Percentiles rank a stretch among this genome's conserved stretches.
phyloP scores from a whole-genome alignment of 2,329 filamentous ascomycete species.

The Sporothrix curviconia region DNA sequence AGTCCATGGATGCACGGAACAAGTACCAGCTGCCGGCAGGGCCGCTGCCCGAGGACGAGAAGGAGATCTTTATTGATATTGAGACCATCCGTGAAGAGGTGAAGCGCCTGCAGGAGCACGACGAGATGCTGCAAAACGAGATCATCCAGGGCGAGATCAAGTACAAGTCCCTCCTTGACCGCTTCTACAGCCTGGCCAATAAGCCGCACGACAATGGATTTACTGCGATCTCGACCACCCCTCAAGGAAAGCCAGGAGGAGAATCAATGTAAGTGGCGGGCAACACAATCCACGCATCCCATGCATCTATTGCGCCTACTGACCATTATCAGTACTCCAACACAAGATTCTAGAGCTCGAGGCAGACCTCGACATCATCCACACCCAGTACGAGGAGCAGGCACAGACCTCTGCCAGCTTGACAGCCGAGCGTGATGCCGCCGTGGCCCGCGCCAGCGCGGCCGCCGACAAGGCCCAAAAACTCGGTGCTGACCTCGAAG shows the following conservation, averaged over 20 bases:
- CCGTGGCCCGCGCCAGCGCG: constrained; percentile 1
- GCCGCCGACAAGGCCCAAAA: constrained; percentile 6
- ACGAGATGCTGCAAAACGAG: constrained; percentile 23
- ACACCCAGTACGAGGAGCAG: constrained; percentile 15
- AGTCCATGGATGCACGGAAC: neutral
- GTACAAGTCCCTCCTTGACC: constrained; percentile 18
- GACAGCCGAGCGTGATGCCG: constrained; percentile 15
- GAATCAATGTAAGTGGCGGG: constrained; percentile 12
- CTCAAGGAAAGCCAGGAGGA: constrained; percentile 13
- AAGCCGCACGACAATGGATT: constrained; percentile 14
- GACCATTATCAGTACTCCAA: constrained; percentile 7
- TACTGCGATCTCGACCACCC: constrained; percentile 10
- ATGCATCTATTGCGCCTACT: too few relatives aligned
- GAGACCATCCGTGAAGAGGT: constrained; percentile 30
- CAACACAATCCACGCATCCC: too few relatives aligned
- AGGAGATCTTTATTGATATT: constrained; percentile 28
- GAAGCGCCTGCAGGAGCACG: constrained; percentile 20
- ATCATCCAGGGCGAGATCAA: constrained; percentile 20
- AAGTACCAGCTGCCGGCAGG: constrained; percentile 16
- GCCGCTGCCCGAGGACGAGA: constrained; percentile 18
- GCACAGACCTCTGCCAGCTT: neutral
- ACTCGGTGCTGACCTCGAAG: constrained; percentile 14
- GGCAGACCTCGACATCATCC: constrained; percentile 11
- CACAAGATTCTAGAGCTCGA: constrained; percentile 18
- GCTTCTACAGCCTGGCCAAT: constrained; percentile 15